Evolutionary conservation across 2,329 filamentous ascomycete genomes (phyloP).

Genomic region (Fusarium tupiense): DNA sequence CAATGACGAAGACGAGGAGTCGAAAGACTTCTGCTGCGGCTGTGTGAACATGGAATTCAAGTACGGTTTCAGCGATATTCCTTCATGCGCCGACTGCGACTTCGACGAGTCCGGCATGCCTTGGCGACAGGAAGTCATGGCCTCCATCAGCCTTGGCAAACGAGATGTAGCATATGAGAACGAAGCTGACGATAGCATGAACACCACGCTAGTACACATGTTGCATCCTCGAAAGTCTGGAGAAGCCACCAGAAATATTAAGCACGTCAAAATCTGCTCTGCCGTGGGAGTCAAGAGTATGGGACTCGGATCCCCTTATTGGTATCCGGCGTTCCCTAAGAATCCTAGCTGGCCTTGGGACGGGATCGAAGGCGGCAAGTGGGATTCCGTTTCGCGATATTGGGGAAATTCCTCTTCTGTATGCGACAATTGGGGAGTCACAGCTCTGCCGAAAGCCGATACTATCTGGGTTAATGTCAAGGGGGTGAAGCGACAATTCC

Average conservation of each 20-base stretch:
- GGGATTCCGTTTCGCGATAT: background rate
- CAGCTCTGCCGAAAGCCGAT: background rate
- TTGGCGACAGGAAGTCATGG: background rate
- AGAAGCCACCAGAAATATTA: too few relatives aligned
- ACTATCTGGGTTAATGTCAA: background rate
- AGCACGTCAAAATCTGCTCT: too few relatives aligned
- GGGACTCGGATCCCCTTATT: background rate
- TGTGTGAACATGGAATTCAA: background rate
- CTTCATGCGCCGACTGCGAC: background rate
- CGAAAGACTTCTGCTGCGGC: background rate
- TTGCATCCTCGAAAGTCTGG: too few relatives aligned
- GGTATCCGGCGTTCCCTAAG: background rate
- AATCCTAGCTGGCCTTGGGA: background rate
- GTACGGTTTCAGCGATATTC: background rate
- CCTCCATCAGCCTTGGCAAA: too few relatives aligned
- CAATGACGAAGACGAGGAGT: background rate
- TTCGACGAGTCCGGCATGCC: background rate
- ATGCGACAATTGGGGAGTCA: background rate
- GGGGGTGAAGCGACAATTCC: background rate
- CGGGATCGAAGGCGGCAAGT: background rate
- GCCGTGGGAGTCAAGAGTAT: too few relatives aligned
- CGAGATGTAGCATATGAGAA: too few relatives aligned
- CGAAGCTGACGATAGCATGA: too few relatives aligned
- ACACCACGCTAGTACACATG: too few relatives aligned
- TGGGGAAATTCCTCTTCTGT: background rate